phyloP scores from a whole-genome alignment of 2,329 filamentous ascomycete species.

The Colletotrichum kahawae region DNA sequence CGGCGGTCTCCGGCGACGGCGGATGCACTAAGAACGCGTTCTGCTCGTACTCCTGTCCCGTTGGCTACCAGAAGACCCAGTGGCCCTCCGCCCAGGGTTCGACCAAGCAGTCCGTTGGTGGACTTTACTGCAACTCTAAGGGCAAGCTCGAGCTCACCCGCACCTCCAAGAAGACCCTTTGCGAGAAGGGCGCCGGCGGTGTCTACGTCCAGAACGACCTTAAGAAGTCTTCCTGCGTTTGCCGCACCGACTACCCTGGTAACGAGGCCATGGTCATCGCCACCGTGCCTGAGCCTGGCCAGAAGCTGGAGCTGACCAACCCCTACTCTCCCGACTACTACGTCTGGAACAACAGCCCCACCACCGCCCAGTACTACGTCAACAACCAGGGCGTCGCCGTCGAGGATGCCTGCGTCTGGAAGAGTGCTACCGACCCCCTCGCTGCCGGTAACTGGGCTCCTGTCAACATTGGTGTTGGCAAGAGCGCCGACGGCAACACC shows the following conservation, averaged over 20 bases:
- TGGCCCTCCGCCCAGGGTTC: conserved; percentile 81
- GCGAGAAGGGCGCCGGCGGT: conserved; percentile 72
- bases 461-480: conserved; percentile 82
- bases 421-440: conserved; percentile 49
- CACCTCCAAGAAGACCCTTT: conserved; percentile 69
- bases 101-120: conserved; percentile 86
- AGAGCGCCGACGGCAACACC: conserved; percentile 65
- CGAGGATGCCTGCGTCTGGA: conserved; percentile 79
- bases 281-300: conserved; percentile 65
- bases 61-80: conserved; percentile 90
- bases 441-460: conserved; percentile 86
- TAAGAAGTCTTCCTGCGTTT: conserved; percentile 70
- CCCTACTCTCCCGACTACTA: conserved; percentile 77
- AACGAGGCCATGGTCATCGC: conserved; percentile 89
- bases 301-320: conserved; percentile 71
- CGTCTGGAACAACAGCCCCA: conserved; percentile 73
- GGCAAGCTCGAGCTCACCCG: conserved; percentile 83
- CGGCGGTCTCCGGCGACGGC: conserved; percentile 60
- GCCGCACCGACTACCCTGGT: conserved; percentile 96
- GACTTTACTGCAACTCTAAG: conserved; percentile 75
- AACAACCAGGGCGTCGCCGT: conserved; percentile 77
- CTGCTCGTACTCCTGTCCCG: conserved; percentile 94
- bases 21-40: conserved; percentile 68
- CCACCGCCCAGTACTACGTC: conserved; percentile 96
- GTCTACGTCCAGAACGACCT: conserved; percentile 81